phyloP scores from a whole-genome alignment of 164 flowering plant genomes.

The Dillenia suffruticosa region DNA sequence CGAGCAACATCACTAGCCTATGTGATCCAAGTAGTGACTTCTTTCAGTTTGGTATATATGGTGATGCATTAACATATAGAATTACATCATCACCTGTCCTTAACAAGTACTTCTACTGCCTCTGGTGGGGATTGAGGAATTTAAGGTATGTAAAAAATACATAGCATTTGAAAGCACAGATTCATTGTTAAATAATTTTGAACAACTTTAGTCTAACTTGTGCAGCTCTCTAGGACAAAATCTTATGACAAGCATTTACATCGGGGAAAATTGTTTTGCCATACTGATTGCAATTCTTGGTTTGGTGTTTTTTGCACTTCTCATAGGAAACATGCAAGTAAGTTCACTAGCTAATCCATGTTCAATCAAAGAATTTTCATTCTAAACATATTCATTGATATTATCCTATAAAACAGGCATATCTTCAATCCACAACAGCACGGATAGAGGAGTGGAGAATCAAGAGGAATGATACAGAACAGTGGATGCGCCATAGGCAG shows the following conservation, averaged over 20 bases:
- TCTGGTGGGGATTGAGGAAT: slow-evolving; percentile 81
- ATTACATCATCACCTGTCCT: slow-evolving; percentile 40
- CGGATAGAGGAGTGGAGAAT: slow-evolving; percentile 55
- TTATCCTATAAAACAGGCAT: slow-evolving; percentile 27
- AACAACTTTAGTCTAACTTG: neutral
- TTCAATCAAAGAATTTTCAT: neutral
- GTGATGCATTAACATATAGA: slow-evolving; percentile 38
- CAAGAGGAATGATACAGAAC: slow-evolving; percentile 38
- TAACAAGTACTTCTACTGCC: slow-evolving; percentile 62
- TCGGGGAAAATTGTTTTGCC: slow-evolving; percentile 39
- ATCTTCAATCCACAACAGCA: slow-evolving; percentile 42
- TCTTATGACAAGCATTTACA: slow-evolving; percentile 32
- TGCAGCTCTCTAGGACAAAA: slow-evolving; percentile 45
- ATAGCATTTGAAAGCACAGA: no score
- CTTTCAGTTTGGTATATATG: slow-evolving; percentile 57
- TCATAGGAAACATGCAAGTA: slow-evolving; percentile 65
- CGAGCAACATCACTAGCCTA: slow-evolving; percentile 44
- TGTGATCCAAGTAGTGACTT: slow-evolving; percentile 35
- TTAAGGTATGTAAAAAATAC: slow-evolving; percentile 37
- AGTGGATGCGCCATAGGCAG: slow-evolving; percentile 63
- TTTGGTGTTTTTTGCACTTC: slow-evolving; percentile 41
- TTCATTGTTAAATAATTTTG: no score
- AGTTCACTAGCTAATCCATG: slow-evolving; percentile 1
- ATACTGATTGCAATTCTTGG: slow-evolving; percentile 36
- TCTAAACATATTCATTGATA: neutral